Evolutionary conservation across 1,284 basidiomycete species (phyloP), one percentile per base, ranked within the genome.

Genomic region (Hypsizygus ulmarius): DNA sequence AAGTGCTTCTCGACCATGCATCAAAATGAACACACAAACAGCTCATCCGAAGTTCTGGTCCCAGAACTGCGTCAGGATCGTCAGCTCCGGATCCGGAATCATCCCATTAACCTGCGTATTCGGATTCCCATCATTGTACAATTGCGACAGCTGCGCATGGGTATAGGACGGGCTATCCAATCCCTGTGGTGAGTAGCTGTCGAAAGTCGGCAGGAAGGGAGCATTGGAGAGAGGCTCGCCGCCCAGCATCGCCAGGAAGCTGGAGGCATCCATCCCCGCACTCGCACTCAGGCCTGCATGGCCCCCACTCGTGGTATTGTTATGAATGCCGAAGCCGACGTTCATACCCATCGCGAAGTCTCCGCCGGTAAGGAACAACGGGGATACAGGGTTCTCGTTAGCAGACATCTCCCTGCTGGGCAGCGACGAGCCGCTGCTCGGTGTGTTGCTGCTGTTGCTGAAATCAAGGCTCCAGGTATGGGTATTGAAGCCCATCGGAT

Each of bases 181-280:
- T 8, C 14, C 34, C 8, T 51, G 46, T 0, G 51, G 54, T 1
- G 49, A 51, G 14, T 55, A 44, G n/a, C 48, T 53, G 35, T 55
- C 51, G 37, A 57, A 57, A 6, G 54, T 52, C 8, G 61, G 60
- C 14, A 64, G 51, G 46, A 60, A 62, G 11, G 62, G 62, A 3
- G 54, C 50, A 36, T 61, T 51, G 2, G 60, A 56, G 5, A 64
- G 51, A 11, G 57, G 52, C 16, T 61, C 56, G 8, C 61, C 62
- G 14, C 59, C 58, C 16, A 63, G 32, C 62, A 64, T 64, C 2
- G 60, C 59, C 9, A 63, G 49, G 38, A 58, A 58, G 11, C 56
- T 52, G 11, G 56, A 59, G 15, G 53, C 43, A n/a, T 57, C 53
- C 41, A 52, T 47, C 8, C 45, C 45, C 8, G 27, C 27, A 12